Conservation (phyloP, 352 stramenopile species). For the Pythium plurisporium region DNA sequence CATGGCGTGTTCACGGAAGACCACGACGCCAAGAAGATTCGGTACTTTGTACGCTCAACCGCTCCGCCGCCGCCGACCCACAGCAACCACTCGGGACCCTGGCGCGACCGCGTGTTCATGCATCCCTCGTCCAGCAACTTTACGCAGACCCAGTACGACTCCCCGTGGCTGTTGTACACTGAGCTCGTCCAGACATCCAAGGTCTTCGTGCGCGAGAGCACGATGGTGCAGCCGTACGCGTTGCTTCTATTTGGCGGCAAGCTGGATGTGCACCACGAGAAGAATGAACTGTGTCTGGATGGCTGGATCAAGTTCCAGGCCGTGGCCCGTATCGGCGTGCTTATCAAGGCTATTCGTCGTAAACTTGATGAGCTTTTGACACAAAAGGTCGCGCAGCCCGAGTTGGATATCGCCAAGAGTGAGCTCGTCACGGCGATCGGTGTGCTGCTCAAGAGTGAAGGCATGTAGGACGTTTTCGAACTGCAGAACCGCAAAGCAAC, state of each 20-base stretch:
- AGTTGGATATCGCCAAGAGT: slow-evolving; percentile 86
- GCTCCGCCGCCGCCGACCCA: neutral
- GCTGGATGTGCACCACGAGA: slow-evolving; percentile 89
- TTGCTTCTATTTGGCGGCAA: slow-evolving; percentile 97
- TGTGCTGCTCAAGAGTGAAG: slow-evolving; percentile 74
- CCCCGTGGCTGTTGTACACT: slow-evolving; percentile 95
- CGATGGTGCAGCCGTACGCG: slow-evolving; percentile 96
- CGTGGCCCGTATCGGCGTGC: slow-evolving; percentile 91
- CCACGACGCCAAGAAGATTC: slow-evolving; percentile 90
- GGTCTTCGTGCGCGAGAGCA: slow-evolving; percentile 96
- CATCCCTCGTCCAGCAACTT: slow-evolving; percentile 94
- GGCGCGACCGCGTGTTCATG: slow-evolving; percentile 93
- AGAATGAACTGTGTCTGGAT: slow-evolving; percentile 82
- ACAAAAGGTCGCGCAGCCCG: slow-evolving; percentile 92
- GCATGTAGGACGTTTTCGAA: too few relatives aligned
- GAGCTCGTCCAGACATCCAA: slow-evolving; percentile 96
- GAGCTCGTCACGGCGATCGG: slow-evolving; percentile 81
- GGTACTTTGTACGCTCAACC: slow-evolving; percentile 84
- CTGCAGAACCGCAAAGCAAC: neutral
- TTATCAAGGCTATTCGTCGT: slow-evolving; percentile 94
- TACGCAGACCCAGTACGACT: slow-evolving; percentile 89
- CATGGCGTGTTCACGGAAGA: slow-evolving; percentile 90
- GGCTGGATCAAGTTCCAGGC: slow-evolving; percentile 94
- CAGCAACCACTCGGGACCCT: slow-evolving; percentile 9
- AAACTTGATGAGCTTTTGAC: slow-evolving; percentile 92